phyloP scores from a whole-genome alignment of 345 rosid genomes.

The Syzygium aqueum region DNA sequence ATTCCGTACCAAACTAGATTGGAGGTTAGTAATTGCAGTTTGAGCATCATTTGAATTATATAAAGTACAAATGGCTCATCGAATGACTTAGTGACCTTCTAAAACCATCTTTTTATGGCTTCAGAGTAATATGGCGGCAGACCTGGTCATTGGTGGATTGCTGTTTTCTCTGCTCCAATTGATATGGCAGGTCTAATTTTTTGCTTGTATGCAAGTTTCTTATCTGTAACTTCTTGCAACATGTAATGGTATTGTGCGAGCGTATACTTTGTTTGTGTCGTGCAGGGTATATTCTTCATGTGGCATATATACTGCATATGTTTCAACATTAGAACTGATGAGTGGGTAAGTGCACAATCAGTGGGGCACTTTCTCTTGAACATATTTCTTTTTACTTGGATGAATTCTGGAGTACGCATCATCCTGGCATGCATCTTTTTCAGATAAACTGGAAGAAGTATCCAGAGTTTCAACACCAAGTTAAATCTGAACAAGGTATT shows the following conservation, averaged over 20 bases:
- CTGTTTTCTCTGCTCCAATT: slow-evolving; percentile 45
- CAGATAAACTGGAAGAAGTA: slow-evolving; percentile 64
- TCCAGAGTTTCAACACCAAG: slow-evolving; percentile 37
- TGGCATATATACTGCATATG: slow-evolving; percentile 63
- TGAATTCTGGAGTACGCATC: background rate
- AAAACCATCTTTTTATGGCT: background rate
- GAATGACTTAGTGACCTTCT: background rate
- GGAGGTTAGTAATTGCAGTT: slow-evolving; percentile 2
- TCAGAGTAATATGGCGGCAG: slow-evolving; percentile 17
- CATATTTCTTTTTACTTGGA: background rate
- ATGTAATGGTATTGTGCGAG: background rate
- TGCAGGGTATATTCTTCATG: slow-evolving; percentile 34
- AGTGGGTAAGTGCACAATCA: slow-evolving; percentile 45
- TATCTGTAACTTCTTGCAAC: background rate
- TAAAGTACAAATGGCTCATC: no score
- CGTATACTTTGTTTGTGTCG: background rate
- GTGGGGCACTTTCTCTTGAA: background rate
- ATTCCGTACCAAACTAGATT: background rate
- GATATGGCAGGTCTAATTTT: slow-evolving; percentile 47
- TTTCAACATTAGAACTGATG: slow-evolving; percentile 58
- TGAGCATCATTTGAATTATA: background rate
- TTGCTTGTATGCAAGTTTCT: background rate
- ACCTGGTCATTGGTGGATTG: slow-evolving; percentile 33
- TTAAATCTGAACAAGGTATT: slow-evolving; percentile 30
- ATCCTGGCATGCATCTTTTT: background rate